Evolutionary conservation across 495 filamentous ascomycete species (phyloP).

Genomic region (Aspergillus funiculosus): DNA sequence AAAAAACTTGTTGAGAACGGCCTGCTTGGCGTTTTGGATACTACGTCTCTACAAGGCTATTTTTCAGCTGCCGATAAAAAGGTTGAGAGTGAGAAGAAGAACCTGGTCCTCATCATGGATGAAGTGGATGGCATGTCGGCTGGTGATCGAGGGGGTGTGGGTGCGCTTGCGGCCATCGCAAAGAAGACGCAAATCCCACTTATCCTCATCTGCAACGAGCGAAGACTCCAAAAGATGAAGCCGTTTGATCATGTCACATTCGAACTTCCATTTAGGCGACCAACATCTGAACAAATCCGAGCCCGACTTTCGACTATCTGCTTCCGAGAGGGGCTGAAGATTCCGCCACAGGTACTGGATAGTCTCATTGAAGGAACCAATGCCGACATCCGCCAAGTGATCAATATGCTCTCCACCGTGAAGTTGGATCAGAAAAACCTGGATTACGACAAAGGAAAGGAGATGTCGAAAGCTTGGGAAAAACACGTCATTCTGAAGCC

Average conservation of each 20-base stretch:
- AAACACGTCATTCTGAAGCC: conserved; percentile 94
- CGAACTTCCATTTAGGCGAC: conserved; percentile 82
- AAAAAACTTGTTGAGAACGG: conserved; percentile 93
- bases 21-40: conserved; percentile 82
- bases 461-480: conserved; percentile 97
- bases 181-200: conserved; percentile 93
- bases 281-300: conserved; percentile 81
- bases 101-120: conserved; percentile 95
- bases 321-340: conserved; percentile 80
- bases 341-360: conserved; percentile 83
- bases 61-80: conserved; percentile 81
- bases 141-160: conserved; percentile 92
- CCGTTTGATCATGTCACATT: conserved; percentile 82
- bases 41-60: conserved; percentile 85
- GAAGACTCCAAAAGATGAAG: conserved; percentile 91
- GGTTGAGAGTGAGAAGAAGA: conserved; percentile 76
- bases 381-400: conserved; percentile 93
- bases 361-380: conserved; percentile 90
- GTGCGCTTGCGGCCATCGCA: conserved; percentile 85
- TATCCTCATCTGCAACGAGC: conserved; percentile 97
- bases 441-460: conserved; percentile 74
- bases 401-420: conserved; percentile 96
- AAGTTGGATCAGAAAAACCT: conserved; percentile 77
- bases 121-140: conserved; percentile 99
- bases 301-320: conserved; percentile 91